phyloP scores from a whole-genome alignment of 371 early-diverging fungal genomes.

The Nematocida parisii region DNA sequence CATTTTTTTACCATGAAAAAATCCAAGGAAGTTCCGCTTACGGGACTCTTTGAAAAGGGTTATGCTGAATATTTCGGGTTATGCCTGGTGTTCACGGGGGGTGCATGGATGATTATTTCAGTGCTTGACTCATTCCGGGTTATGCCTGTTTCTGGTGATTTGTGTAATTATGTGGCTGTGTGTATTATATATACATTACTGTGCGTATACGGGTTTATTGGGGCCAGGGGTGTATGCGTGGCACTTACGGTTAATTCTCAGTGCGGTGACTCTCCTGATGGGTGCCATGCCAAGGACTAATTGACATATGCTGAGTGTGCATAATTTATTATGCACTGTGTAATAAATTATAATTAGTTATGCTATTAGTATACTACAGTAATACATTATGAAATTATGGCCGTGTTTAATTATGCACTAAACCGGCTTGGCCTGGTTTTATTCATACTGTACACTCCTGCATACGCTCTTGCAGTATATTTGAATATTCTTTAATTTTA shows the following conservation, averaged over 20 bases:
- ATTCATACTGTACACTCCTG: no score
- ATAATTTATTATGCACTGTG: neutral
- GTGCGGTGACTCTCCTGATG: neutral
- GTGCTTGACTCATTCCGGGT: constrained; percentile 10
- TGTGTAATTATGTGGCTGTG: constrained; percentile 29
- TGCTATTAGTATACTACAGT: no score
- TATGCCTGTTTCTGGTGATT: neutral
- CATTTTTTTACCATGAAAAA: constrained; percentile 52
- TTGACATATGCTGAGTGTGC: neutral
- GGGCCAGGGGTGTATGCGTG: neutral
- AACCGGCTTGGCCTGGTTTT: no score
- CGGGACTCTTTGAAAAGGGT: constrained; percentile 35
- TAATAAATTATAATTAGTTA: neutral
- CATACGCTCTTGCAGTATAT: no score
- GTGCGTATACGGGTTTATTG: neutral
- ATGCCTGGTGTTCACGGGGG: constrained; percentile 21
- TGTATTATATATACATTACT: constrained; percentile 8
- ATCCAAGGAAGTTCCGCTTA: constrained; percentile 7
- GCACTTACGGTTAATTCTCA: neutral
- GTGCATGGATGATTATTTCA: neutral
- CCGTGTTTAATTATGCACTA: no score
- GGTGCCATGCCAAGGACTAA: neutral
- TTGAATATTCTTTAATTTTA: no score
- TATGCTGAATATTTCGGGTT: constrained; percentile 40
- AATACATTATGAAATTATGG: no score